phyloP scores from a whole-genome alignment of 345 rosid genomes.

The Carallia brachiata region DNA sequence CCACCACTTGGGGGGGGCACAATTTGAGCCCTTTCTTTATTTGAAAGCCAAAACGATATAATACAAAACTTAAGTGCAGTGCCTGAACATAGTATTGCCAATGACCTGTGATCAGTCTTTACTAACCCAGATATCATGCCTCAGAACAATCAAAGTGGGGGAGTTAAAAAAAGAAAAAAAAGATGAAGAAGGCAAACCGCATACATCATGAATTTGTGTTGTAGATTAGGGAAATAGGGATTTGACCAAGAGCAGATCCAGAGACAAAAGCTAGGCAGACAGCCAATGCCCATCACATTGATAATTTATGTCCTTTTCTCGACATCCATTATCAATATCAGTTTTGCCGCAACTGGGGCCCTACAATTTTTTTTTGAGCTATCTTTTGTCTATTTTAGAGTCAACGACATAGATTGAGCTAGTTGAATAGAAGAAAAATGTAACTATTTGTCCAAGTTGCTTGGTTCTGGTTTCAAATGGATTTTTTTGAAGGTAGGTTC shows the following conservation, averaged over 20 bases:
- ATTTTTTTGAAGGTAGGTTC: neutral
- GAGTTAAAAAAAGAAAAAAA: too few relatives aligned
- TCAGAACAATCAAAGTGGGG: neutral
- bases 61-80: neutral
- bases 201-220: slow-evolving; percentile 7
- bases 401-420: too few relatives aligned
- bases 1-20: neutral
- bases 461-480: too few relatives aligned
- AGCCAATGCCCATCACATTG: slow-evolving; percentile 7
- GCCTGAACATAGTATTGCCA: slow-evolving; percentile 22
- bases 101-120: neutral
- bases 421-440: slow-evolving; percentile 7
- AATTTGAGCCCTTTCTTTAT: neutral
- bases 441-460: too few relatives aligned
- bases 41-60: neutral
- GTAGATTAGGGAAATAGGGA: slow-evolving; percentile 5
- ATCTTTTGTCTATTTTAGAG: neutral
- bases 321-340: neutral
- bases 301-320: slow-evolving; percentile 5
- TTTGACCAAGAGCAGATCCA: neutral
- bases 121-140: slow-evolving; percentile 8
- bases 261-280: neutral
- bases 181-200: neutral
- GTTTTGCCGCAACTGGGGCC: neutral
- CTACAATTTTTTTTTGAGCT: neutral